A percentile compares a stretch with the other conserved stretches of the same genome.
These are phyloP conservation scores for Rhodocollybia butyracea DNA, from an alignment of 768 basidiomycete genomes.

Conservation along the genomic window DNA sequence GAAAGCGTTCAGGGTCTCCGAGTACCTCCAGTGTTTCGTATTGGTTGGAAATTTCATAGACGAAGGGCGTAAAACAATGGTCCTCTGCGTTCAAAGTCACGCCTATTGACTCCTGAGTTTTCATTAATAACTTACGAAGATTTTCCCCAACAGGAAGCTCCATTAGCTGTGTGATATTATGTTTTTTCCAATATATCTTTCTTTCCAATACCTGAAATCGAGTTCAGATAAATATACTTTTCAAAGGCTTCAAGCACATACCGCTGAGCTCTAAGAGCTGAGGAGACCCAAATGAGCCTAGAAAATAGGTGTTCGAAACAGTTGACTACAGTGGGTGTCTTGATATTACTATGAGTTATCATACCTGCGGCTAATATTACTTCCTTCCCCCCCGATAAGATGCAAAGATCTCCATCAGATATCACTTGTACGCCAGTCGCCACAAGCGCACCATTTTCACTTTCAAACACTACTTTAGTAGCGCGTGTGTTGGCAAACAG, in stretches of 20 bases:
- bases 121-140: constrained; percentile 15
- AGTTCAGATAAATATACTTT: too few species aligned
- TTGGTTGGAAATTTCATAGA: background rate
- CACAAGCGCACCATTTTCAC: background rate
- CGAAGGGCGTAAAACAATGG: background rate
- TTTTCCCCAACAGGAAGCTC: constrained; percentile 44
- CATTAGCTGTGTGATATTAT: constrained; percentile 24
- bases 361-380: background rate
- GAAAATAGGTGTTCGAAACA: too few species aligned
- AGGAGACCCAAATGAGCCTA: constrained; percentile 18
- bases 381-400: background rate
- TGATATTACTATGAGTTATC: background rate
- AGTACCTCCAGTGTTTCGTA: background rate
- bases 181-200: constrained; percentile 20
- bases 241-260: background rate
- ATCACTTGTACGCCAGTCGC: background rate
- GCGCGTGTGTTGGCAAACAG: constrained; percentile 21
- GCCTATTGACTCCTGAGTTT: background rate
- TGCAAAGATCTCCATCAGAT: background rate
- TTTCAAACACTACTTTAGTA: background rate
- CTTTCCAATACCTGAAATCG: constrained; percentile 24
- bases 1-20: background rate
- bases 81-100: background rate
- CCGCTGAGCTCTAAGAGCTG: constrained; percentile 52
- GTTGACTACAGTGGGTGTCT: too few species aligned